Conservation (phyloP, 768 basidiomycete species). For the Tubosaeta brunneosetosa region DNA sequence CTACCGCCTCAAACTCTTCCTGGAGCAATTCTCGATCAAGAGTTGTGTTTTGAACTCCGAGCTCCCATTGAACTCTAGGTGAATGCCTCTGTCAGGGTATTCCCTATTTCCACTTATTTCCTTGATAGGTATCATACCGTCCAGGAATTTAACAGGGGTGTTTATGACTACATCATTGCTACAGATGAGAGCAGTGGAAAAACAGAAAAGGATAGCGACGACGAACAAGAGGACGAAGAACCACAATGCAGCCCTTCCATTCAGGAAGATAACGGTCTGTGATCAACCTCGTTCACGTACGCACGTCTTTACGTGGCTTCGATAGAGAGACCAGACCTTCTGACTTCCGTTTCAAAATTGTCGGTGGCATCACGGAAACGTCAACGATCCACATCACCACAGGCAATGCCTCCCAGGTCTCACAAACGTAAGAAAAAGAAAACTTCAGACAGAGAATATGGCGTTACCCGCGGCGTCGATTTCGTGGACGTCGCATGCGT, state of each 20-base stretch:
- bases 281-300: not conserved
- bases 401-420: conserved; percentile 35
- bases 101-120: conserved; percentile 1
- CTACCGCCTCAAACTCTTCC: conserved; percentile 94
- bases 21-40: conserved; percentile 96
- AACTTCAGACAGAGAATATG: conserved; percentile 70
- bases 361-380: conserved; percentile 44
- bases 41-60: conserved; percentile 96
- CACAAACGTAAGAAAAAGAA: conserved; percentile 51
- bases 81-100: not conserved
- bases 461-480: conserved; percentile 93
- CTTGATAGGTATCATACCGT: conserved; percentile 81
- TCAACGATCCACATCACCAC: conserved; percentile 46
- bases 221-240: conserved; percentile 39
- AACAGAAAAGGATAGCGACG: conserved; percentile 46
- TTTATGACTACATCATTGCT: conserved; percentile 98
- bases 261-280: conserved; percentile 31
- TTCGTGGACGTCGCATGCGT: conserved; percentile 97
- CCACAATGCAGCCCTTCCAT: not conserved
- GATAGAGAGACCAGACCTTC: conserved; percentile 44
- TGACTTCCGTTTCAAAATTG: conserved; percentile 13
- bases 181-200: conserved; percentile 80
- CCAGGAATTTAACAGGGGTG: conserved; percentile 97
- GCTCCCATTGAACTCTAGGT: conserved; percentile 91
- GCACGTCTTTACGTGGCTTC: conserved; percentile 24